phyloP scores from a whole-genome alignment of 345 rosid species.

The Euphorbia tirucalli region DNA sequence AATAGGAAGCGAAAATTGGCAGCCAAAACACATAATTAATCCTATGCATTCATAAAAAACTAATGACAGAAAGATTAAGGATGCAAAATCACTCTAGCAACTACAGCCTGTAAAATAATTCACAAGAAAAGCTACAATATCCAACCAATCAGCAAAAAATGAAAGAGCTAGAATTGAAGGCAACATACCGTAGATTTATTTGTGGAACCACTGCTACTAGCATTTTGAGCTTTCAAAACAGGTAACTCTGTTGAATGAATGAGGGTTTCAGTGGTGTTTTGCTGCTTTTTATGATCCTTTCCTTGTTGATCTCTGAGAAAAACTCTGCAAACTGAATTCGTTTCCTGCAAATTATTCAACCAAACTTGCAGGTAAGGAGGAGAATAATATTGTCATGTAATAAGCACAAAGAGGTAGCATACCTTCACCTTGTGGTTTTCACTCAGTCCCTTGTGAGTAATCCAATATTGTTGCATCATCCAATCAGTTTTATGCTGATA shows the following conservation, averaged over 20 bases:
- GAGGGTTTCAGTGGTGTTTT: neutral
- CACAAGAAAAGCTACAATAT: neutral
- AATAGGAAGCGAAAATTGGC: neutral
- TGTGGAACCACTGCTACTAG: conserved; percentile 19
- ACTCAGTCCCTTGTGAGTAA: conserved; percentile 23
- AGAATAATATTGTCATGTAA: conserved; percentile 1
- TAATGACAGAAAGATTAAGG: neutral
- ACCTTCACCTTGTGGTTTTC: conserved; percentile 38
- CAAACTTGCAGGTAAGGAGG: conserved; percentile 24
- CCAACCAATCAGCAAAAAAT: conserved; percentile 12
- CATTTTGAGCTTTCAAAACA: neutral
- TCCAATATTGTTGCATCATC: conserved; percentile 43
- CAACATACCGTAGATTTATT: conserved; percentile 32
- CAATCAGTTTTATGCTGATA: conserved; percentile 33
- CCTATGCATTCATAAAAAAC: no score
- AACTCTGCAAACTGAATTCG: conserved; percentile 36
- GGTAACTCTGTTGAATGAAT: neutral
- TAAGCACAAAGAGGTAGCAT: conserved; percentile 3
- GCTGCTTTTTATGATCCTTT: conserved; percentile 10
- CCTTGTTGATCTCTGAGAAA: conserved; percentile 18
- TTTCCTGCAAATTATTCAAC: conserved; percentile 40
- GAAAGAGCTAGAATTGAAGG: conserved; percentile 9
- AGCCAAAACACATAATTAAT: no score
- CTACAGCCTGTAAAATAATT: neutral
- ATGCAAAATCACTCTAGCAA: neutral